These are phyloP conservation scores for Pugionium cornutum DNA, from an alignment of 345 rosid genomes.

Conservation along the genomic window DNA sequence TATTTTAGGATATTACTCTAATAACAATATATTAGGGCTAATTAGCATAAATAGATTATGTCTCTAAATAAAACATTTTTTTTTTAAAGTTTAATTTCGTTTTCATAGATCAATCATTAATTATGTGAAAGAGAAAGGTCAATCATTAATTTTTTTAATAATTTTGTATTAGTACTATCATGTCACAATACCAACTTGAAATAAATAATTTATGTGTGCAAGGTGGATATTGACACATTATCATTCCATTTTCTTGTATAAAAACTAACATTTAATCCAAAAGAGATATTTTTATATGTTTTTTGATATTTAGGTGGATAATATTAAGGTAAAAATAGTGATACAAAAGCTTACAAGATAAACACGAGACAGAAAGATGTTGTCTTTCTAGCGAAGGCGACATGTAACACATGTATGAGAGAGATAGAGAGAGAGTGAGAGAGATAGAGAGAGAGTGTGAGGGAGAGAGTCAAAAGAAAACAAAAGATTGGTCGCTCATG, in stretches of 20 bases:
- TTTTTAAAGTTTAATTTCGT: background rate
- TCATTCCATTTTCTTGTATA: background rate
- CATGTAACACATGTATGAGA: slow-evolving; percentile 32
- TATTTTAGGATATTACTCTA: no score
- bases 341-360: slow-evolving; percentile 52
- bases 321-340: slow-evolving; percentile 26
- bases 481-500: slow-evolving; percentile 39
- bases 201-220: background rate
- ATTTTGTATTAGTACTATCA: background rate
- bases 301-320: slow-evolving; percentile 9
- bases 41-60: no score
- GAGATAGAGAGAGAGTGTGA: background rate
- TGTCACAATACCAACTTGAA: background rate
- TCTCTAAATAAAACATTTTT: background rate
- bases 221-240: slow-evolving; percentile 12
- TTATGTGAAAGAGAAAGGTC: no score
- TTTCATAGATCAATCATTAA: background rate
- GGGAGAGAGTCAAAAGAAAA: slow-evolving; percentile 32
- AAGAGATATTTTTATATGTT: slow-evolving; percentile 13
- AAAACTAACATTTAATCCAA: no score
- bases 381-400: slow-evolving; percentile 66
- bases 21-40: no score
- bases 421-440: background rate
- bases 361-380: slow-evolving; percentile 61
- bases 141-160: background rate